phyloP scores from a whole-genome alignment of 176 grass and related monocot species.

The Eragrostis curvula region DNA sequence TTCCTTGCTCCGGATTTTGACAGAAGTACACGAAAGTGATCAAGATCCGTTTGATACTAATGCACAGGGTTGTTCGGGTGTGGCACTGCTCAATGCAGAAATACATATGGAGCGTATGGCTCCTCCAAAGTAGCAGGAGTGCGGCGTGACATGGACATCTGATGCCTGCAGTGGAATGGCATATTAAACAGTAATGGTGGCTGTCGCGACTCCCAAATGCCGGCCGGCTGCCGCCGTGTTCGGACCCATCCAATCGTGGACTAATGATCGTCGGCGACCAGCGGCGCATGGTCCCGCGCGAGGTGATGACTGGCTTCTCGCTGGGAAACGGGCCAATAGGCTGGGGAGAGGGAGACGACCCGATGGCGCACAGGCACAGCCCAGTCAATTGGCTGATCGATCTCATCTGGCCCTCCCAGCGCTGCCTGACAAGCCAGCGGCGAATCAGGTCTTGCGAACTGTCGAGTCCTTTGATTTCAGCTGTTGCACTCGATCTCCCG shows the following conservation, averaged over 20 bases:
- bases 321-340: neutral
- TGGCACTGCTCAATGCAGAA: neutral
- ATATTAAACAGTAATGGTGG: slow-evolving; percentile 47
- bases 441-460: neutral
- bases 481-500: neutral
- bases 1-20: neutral
- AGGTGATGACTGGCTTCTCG: neutral
- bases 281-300: neutral
- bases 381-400: slow-evolving; percentile 2
- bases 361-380: neutral
- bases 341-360: neutral
- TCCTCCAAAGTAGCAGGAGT: neutral
- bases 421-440: slow-evolving; percentile 6
- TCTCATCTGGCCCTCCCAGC: neutral
- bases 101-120: neutral
- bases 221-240: slow-evolving; percentile 22
- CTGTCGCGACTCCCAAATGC: neutral
- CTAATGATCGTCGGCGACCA: slow-evolving; percentile 28
- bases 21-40: neutral
- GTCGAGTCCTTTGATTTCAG: neutral
- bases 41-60: too few relatives aligned
- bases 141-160: neutral
- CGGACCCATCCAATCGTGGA: slow-evolving; percentile 44
- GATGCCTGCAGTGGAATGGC: slow-evolving; percentile 42
- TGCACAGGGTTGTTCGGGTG: too few relatives aligned